Conservation (phyloP, 805 yeast genomes). For the Spathaspora boniae region DNA sequence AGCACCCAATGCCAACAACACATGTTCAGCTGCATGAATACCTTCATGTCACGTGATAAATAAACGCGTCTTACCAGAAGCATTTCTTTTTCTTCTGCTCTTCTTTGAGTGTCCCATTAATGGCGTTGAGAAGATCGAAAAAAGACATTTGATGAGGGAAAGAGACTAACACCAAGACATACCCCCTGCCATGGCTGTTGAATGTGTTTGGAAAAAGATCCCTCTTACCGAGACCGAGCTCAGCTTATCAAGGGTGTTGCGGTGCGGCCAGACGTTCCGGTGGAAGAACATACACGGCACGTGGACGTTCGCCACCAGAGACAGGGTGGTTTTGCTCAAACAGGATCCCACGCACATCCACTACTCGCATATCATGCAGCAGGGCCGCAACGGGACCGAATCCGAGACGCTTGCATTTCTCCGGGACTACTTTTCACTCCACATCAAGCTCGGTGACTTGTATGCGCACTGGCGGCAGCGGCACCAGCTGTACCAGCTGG, state of each 20-base stretch:
- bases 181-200: conserved; percentile 19
- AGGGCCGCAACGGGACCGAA: conserved; percentile 7
- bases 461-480: conserved; percentile 58
- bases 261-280: conserved; percentile 84
- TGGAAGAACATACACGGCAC: conserved; percentile 64
- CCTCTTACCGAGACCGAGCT: conserved; percentile 41
- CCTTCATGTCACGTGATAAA: too few species aligned
- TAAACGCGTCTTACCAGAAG: too few species aligned
- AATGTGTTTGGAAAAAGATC: conserved; percentile 21
- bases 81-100: not conserved
- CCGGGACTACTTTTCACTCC: conserved; percentile 66
- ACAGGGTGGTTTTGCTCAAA: conserved; percentile 59
- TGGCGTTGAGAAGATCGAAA: too few species aligned
- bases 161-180: too few species aligned
- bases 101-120: not conserved
- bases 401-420: conserved; percentile 44
- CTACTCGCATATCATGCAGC: conserved; percentile 42
- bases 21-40: too few species aligned
- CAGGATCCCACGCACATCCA: conserved; percentile 54
- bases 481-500: conserved; percentile 47
- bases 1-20: too few species aligned
- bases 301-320: conserved; percentile 64
- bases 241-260: conserved; percentile 57
- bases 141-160: too few species aligned
- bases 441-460: conserved; percentile 49